Percentiles rank a stretch among this genome's conserved stretches.
These are phyloP conservation scores for Cytospora mali DNA, from an alignment of 2,329 filamentous ascomycete genomes.

Conservation along the genomic window DNA sequence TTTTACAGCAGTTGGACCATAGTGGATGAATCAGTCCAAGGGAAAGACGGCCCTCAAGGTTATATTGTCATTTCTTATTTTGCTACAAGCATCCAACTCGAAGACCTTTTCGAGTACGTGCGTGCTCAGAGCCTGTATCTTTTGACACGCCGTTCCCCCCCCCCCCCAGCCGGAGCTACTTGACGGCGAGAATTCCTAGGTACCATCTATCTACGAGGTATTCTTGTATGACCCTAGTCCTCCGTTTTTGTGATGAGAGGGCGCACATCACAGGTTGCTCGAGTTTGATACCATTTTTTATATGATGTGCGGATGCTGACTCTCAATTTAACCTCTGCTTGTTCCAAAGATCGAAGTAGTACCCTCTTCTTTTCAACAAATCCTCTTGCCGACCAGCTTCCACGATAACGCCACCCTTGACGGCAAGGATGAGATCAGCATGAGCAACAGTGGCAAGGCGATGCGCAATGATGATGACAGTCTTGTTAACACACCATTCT, in stretches of 20 bases:
- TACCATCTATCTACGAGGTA: too few relatives aligned
- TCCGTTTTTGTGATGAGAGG: background rate
- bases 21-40: too few relatives aligned
- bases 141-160: too few relatives aligned
- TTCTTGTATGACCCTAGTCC: background rate
- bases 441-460: conserved; percentile 15
- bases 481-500: conserved; percentile 17
- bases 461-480: conserved; percentile 23
- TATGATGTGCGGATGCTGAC: background rate
- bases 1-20: too few relatives aligned
- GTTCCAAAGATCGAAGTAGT: conserved; percentile 3
- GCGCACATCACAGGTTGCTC: background rate
- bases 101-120: background rate
- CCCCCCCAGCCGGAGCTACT: too few relatives aligned
- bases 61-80: too few relatives aligned
- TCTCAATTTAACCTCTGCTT: conserved; percentile 4
- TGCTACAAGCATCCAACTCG: too few relatives aligned
- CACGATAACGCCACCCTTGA: conserved; percentile 3
- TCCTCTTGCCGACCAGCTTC: conserved; percentile 5
- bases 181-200: too few relatives aligned
- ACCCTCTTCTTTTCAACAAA: conserved; percentile 5
- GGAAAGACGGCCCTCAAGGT: too few relatives aligned
- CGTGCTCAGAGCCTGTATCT: too few relatives aligned
- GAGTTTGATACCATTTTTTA: background rate
- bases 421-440: conserved; percentile 8